These are phyloP conservation scores for Fusarium longipes DNA, from an alignment of 2,329 filamentous ascomycete species.

Conservation along the genomic window DNA sequence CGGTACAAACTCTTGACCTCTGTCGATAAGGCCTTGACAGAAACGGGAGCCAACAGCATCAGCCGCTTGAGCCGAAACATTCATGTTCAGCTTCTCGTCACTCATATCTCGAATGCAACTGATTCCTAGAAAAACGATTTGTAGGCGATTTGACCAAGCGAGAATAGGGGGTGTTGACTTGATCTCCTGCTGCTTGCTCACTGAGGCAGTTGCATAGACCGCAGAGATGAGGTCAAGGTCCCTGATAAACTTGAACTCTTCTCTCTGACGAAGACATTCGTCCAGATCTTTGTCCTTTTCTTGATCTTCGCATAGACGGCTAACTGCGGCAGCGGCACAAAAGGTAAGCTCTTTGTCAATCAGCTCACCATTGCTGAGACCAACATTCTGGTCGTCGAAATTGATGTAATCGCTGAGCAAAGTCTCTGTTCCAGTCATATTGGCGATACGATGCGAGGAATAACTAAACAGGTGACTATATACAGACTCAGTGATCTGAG, in stretches of 20 bases:
- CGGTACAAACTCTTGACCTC: neutral
- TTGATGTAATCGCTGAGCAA: conserved; percentile 11
- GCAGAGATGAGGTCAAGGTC: neutral
- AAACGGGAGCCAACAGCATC: neutral
- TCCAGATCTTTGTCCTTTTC: neutral
- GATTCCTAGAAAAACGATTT: neutral
- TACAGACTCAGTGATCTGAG: rapidly evolving
- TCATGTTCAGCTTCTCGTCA: neutral
- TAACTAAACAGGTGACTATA: too few species aligned
- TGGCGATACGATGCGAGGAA: neutral
- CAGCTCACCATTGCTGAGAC: neutral
- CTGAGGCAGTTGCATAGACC: neutral
- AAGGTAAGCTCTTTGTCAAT: conserved; percentile 1
- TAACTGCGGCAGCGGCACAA: conserved; percentile 4
- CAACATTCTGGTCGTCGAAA: neutral
- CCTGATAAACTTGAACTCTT: neutral
- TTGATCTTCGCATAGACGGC: conserved; percentile 5
- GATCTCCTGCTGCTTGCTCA: conserved; percentile 1
- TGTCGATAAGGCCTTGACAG: neutral
- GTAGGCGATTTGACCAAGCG: neutral
- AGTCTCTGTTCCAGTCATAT: neutral
- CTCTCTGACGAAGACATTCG: neutral
- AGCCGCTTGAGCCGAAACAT: neutral
- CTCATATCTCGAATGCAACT: neutral
- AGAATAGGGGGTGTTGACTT: neutral